Conservation (phyloP, 495 filamentous ascomycete species). For the Cercophora newfieldiana region DNA sequence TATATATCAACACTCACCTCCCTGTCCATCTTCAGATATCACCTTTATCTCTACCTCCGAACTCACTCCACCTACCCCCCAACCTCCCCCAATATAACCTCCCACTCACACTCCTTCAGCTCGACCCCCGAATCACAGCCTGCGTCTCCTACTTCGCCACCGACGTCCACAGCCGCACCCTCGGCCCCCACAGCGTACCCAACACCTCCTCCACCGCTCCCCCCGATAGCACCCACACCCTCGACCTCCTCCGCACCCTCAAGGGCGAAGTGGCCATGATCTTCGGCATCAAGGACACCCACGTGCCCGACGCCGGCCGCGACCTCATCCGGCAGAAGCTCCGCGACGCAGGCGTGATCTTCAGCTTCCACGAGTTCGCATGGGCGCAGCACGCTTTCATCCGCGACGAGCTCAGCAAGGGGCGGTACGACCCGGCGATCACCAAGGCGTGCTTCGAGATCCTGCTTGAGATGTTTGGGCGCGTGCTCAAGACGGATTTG, state of each 20-base stretch:
- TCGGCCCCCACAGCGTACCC: conserved; percentile 53
- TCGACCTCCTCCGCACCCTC: conserved; percentile 58
- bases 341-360: conserved; percentile 69
- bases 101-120: conserved; percentile 24
- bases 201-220: conserved; percentile 37
- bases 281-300: conserved; percentile 87
- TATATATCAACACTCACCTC: background rate
- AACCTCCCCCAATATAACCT: background rate
- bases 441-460: conserved; percentile 91
- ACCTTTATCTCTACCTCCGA: too few species aligned
- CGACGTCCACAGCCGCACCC: conserved; percentile 76
- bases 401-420: conserved; percentile 91
- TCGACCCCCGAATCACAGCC: conserved; percentile 74
- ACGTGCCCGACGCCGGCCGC: conserved; percentile 81
- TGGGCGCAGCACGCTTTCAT: conserved; percentile 97
- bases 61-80: background rate
- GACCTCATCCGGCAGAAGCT: conserved; percentile 85
- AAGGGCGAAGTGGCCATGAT: conserved; percentile 84
- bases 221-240: conserved; percentile 40
- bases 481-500: conserved; percentile 75
- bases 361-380: conserved; percentile 85
- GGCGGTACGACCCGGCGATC: conserved; percentile 86
- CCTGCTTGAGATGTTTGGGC: conserved; percentile 79
- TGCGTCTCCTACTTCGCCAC: conserved; percentile 91
- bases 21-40: background rate